Base-by-base conservation (phyloP, 192 early-diverging fungal genomes). In the Geranomyces michiganensis region DNA sequence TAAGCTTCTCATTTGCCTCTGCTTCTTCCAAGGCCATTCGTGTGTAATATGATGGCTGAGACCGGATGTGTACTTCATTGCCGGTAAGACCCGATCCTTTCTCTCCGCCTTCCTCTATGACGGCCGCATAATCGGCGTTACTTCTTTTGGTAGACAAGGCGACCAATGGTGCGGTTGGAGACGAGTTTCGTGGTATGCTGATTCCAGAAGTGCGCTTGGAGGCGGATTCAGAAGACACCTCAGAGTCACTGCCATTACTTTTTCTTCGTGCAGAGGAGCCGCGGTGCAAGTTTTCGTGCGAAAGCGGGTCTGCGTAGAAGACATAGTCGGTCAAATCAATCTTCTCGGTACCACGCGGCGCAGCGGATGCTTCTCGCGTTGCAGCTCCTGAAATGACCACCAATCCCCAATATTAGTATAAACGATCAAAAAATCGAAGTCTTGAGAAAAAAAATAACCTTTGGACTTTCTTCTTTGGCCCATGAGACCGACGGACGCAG, bases 241-340 rank as follows among this genome's bases (percentile, higher is more conserved):
- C 3, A 7, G 3, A 3, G 36, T 3, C 36, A 10, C 36, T n/a
- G 51, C 51, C 51, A 53, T 26, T 6, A 44, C 8, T n/a, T 43
- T 61, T 36, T 47, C 46, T 21, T 41, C 36, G 36, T 41, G 36
- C n/a, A n/a, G n/a, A 10, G 29, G 66, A 14, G 30, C 21, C 17
- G 1, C 41, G 15, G 14, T 30, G 68, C 26, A 70, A 33, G 14
- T 70, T 29, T 22, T 62, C 59, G 19, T 55, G n/a, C 21, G 68
- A 70, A 31, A 70, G 44, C 15, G 68, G 68, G 33, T 70, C 68
- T n/a, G 68, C 8, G 68, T 70, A 70, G 29, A 70, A 70, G 31
- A 61, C 36, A 61, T 70, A 70, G 59, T 70, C 44, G 31, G 31
- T 56, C 59, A 62, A 36, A 43, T 70, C 59, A 15, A 55, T 4